Evolutionary conservation across 345 rosid genomes (phyloP).

Genomic region (Alliaria petiolata): DNA sequence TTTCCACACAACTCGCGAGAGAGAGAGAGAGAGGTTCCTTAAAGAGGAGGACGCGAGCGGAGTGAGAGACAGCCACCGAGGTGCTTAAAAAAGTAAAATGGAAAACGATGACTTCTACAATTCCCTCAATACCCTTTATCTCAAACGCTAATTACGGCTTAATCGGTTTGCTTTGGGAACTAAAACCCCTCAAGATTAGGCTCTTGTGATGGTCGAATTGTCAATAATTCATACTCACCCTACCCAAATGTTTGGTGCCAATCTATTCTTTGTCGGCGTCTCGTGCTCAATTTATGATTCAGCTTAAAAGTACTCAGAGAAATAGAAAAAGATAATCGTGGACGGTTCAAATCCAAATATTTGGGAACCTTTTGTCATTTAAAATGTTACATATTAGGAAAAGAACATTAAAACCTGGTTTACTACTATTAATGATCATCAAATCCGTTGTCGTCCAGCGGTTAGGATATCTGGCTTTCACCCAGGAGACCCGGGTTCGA

Average conservation of each 20-base stretch:
- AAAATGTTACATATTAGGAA: background rate
- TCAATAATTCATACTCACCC: background rate
- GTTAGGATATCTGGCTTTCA: constrained; percentile 97
- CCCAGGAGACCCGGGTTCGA: constrained; percentile 99
- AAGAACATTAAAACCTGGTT: background rate
- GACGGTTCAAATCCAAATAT: background rate
- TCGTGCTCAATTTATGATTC: too few relatives aligned
- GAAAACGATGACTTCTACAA: constrained; percentile 12
- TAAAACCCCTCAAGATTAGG: background rate
- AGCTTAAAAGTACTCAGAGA: too few relatives aligned
- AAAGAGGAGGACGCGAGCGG: constrained; percentile 22
- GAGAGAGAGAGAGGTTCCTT: background rate
- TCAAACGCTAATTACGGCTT: background rate
- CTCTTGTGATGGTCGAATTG: background rate
- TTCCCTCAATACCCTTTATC: background rate
- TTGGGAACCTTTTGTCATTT: background rate
- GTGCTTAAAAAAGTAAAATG: constrained; percentile 15
- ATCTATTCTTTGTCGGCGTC: background rate
- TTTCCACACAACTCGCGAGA: background rate
- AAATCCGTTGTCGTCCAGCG: constrained; percentile 91
- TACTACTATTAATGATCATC: background rate
- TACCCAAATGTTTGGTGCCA: background rate
- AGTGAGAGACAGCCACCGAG: constrained; percentile 34
- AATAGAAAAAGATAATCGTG: background rate
- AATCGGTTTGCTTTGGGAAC: constrained; percentile 14